phyloP scores from a whole-genome alignment of 768 basidiomycete species.

The Antrodiella citrinella region DNA sequence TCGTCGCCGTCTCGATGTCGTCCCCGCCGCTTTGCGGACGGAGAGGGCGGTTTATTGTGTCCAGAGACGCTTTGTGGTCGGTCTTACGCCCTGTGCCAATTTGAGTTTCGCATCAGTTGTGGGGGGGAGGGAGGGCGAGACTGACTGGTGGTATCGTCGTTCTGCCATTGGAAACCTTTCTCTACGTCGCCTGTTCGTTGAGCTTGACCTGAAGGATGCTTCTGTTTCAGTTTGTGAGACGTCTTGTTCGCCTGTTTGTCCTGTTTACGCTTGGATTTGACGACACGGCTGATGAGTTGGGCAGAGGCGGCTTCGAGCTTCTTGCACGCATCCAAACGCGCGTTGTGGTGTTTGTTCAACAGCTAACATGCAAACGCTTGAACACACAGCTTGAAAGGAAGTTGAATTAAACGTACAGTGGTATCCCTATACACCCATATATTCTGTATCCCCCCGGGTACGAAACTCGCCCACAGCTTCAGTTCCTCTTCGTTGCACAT shows the following conservation, averaged over 20 bases:
- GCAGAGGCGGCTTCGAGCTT: slow-evolving; percentile 54
- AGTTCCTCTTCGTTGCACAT: slow-evolving; percentile 40
- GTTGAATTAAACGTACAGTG: slow-evolving; percentile 14
- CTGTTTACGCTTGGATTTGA: slow-evolving; percentile 18
- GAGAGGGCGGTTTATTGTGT: not conserved
- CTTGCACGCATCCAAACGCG: slow-evolving; percentile 36
- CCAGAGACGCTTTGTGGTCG: no score
- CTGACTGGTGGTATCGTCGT: no score
- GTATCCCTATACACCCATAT: slow-evolving; percentile 63
- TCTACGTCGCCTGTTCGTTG: slow-evolving; percentile 14
- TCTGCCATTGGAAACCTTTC: no score
- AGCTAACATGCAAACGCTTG: no score
- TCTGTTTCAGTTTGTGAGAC: no score
- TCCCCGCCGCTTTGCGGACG: not conserved
- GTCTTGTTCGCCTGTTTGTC: slow-evolving; percentile 4
- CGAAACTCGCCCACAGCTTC: slow-evolving; percentile 47
- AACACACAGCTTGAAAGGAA: no score
- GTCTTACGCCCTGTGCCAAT: no score
- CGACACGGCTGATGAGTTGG: slow-evolving; percentile 30
- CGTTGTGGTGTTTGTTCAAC: slow-evolving; percentile 35
- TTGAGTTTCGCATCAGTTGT: no score
- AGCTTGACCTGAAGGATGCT: no score
- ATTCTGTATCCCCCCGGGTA: slow-evolving; percentile 61
- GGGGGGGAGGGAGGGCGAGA: no score
- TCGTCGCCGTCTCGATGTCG: not conserved